Evolutionary conservation across 2,329 filamentous ascomycete genomes (phyloP).

Genomic region (Pseudogymnoascus sp.): DNA sequence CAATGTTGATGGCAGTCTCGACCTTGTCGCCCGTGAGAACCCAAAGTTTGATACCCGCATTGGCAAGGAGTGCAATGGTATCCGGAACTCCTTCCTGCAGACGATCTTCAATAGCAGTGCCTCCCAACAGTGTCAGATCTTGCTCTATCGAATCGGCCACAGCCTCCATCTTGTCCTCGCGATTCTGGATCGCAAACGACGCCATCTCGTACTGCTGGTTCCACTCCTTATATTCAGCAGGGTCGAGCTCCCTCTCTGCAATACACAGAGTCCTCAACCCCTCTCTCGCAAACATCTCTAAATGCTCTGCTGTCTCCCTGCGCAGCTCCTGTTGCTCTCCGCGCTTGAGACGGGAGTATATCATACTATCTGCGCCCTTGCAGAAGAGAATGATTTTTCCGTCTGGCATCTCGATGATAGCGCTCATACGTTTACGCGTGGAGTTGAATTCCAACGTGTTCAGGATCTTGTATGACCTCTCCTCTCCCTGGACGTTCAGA

Average conservation of each 20-base stretch:
- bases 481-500: conserved; percentile 78
- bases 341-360: conserved; percentile 80
- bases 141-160: conserved; percentile 87
- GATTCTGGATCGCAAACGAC: conserved; percentile 70
- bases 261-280: conserved; percentile 92
- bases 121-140: conserved; percentile 77
- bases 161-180: conserved; percentile 87
- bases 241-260: conserved; percentile 69
- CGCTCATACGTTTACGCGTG: conserved; percentile 93
- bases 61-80: conserved; percentile 80
- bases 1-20: conserved; percentile 98
- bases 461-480: conserved; percentile 75
- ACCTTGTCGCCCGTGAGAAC: conserved; percentile 97
- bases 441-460: conserved; percentile 98
- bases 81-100: conserved; percentile 95
- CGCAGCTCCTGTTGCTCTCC: conserved; percentile 83
- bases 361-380: conserved; percentile 95
- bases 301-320: conserved; percentile 76
- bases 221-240: conserved; percentile 79
- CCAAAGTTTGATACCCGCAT: conserved; percentile 97
- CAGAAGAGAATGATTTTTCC: conserved; percentile 85
- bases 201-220: conserved; percentile 80
- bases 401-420: conserved; percentile 90
- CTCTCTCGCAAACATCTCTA: conserved; percentile 97
- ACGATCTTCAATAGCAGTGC: conserved; percentile 94